These are phyloP conservation scores for Epichloe glyceriae DNA, from an alignment of 2,329 filamentous ascomycete genomes.

Conservation along the genomic window DNA sequence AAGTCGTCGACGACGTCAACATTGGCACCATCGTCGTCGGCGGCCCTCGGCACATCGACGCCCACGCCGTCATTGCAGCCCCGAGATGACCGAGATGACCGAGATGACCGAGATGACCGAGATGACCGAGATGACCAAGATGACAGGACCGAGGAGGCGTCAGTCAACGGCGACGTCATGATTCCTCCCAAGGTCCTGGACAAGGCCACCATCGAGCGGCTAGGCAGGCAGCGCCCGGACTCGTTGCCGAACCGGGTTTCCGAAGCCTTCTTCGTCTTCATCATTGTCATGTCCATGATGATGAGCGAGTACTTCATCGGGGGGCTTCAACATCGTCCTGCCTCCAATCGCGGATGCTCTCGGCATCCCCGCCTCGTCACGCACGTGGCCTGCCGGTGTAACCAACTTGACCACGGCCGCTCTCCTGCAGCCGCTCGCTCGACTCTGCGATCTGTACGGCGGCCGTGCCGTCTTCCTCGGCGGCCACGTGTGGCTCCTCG, in stretches of 20 bases:
- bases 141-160: not conserved
- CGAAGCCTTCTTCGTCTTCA: constrained; percentile 51
- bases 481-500: constrained; percentile 49
- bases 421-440: constrained; percentile 50
- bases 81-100: not conserved
- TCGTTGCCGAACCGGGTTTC: constrained; percentile 37
- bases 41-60: not conserved
- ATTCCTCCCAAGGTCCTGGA: constrained; percentile 5
- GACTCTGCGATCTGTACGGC: constrained; percentile 49
- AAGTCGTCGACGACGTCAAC: not conserved
- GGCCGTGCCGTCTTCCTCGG: constrained; percentile 46
- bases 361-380: constrained; percentile 45
- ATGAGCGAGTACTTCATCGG: constrained; percentile 63
- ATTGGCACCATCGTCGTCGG: not conserved
- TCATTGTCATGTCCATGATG: constrained; percentile 49
- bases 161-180: not conserved
- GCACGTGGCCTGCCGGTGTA: constrained; percentile 52
- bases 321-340: constrained; percentile 62
- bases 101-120: not conserved
- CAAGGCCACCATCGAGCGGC: constrained; percentile 36
- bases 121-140: not conserved
- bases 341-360: constrained; percentile 51
- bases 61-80: not conserved
- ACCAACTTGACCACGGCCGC: constrained; percentile 44
- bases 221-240: constrained; percentile 49